Evolutionary conservation across 140 eudicot genomes (phyloP).

Genomic region (Anethum foeniculum): DNA sequence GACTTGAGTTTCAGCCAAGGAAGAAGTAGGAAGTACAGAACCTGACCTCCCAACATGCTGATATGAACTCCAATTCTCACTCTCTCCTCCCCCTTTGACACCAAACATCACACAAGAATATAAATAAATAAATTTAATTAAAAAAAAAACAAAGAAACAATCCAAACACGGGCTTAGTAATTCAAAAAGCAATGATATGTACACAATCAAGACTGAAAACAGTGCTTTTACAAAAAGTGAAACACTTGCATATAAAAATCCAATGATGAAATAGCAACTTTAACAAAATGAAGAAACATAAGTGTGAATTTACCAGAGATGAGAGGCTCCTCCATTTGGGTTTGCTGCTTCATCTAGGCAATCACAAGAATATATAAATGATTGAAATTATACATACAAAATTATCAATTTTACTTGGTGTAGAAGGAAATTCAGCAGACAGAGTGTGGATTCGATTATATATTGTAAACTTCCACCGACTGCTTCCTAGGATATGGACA

Average conservation of each 20-base stretch:
- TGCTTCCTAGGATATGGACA: neutral
- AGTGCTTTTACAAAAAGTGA: too few relatives aligned
- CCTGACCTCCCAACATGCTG: conserved; percentile 73
- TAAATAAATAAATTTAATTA: too few relatives aligned
- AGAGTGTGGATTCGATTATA: neutral
- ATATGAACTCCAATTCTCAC: conserved; percentile 61
- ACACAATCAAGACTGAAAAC: too few relatives aligned
- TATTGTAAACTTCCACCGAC: neutral
- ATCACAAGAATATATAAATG: neutral
- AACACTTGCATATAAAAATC: too few relatives aligned
- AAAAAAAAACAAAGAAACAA: neutral
- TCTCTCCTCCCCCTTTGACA: conserved; percentile 27
- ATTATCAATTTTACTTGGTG: neutral
- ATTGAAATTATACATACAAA: too few relatives aligned
- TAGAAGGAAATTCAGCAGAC: neutral
- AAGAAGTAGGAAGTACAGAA: conserved; percentile 44
- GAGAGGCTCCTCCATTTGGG: conserved; percentile 18
- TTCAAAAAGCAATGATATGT: neutral
- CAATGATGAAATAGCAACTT: neutral
- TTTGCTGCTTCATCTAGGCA: neutral
- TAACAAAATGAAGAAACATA: neutral
- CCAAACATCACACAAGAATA: neutral
- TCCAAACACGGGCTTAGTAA: neutral
- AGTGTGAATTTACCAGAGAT: conserved; percentile 12
- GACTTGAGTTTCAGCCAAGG: conserved; percentile 47